Percentiles rank a stretch among this genome's conserved stretches.
Evolutionary conservation across 352 stramenopile species (phyloP).

Genomic region (Vaucheria bursata): DNA sequence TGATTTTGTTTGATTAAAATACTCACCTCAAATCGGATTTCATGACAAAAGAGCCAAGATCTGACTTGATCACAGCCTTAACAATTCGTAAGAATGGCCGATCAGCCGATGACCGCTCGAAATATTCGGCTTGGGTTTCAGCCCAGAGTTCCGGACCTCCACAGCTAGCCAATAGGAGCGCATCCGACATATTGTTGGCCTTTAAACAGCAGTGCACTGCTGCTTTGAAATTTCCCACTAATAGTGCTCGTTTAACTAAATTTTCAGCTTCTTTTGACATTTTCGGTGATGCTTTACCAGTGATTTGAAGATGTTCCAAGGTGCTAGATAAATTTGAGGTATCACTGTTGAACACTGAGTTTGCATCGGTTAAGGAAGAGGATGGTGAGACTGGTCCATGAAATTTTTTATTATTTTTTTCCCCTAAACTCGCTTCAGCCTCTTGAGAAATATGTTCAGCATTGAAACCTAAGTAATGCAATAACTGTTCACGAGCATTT

Average conservation of each 20-base stretch:
- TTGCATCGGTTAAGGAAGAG: no score
- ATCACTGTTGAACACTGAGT: no score
- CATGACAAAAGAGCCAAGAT: constrained; percentile 71
- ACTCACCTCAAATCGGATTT: constrained; percentile 71
- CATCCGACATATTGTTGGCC: constrained; percentile 89
- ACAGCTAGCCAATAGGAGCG: constrained; percentile 70
- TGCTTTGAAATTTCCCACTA: constrained; percentile 95
- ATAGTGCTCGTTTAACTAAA: constrained; percentile 82
- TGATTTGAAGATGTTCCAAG: no score
- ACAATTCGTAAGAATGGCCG: constrained; percentile 89
- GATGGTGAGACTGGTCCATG: no score
- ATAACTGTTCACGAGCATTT: no score
- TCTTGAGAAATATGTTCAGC: no score
- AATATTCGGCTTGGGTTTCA: constrained; percentile 87
- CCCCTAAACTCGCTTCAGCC: no score
- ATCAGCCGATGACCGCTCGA: constrained; percentile 65
- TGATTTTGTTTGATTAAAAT: no score
- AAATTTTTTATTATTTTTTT: no score
- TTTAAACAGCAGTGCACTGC: constrained; percentile 91
- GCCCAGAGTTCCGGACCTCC: constrained; percentile 86
- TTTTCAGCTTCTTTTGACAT: constrained; percentile 69
- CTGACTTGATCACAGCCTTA: constrained; percentile 86
- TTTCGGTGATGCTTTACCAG: no score
- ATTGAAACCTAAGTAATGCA: no score
- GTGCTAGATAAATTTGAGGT: no score